phyloP scores from a whole-genome alignment of 345 rosid species.

The Eucalyptus caleyi region DNA sequence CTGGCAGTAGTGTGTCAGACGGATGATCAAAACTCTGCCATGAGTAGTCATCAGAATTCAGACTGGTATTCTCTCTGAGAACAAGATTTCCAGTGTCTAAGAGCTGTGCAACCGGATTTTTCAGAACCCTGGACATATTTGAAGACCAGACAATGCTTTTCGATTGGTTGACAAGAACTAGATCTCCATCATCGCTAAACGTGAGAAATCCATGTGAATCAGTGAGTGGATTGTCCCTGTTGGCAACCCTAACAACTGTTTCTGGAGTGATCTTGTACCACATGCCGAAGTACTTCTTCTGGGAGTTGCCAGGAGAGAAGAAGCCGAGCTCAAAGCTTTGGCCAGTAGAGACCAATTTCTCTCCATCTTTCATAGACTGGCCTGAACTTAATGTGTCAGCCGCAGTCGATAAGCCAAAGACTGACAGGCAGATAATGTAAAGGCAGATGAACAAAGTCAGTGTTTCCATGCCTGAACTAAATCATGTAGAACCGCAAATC shows the following conservation, averaged over 20 bases:
- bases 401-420: not conserved
- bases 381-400: not conserved
- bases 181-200: slow-evolving; percentile 3
- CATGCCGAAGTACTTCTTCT: slow-evolving; percentile 21
- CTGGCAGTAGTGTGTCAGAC: slow-evolving; percentile 13
- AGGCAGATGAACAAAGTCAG: not conserved
- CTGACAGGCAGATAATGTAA: not conserved
- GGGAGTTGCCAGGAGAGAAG: slow-evolving; percentile 6
- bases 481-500: not conserved
- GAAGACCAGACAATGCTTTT: slow-evolving; percentile 8
- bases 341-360: slow-evolving; percentile 1
- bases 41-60: not conserved
- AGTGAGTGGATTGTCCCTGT: slow-evolving; percentile 9
- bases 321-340: slow-evolving; percentile 19
- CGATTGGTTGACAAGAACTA: slow-evolving; percentile 3
- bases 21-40: slow-evolving; percentile 47
- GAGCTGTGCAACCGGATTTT: slow-evolving; percentile 11
- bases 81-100: slow-evolving; percentile 37
- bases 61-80: not conserved
- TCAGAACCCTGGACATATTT: not conserved
- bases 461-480: not conserved
- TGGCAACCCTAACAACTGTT: slow-evolving; percentile 34
- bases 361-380: not conserved
- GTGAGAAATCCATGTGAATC: slow-evolving; percentile 5
- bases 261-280: slow-evolving; percentile 13